Evolutionary conservation across 192 early-diverging fungal genomes (phyloP).

Genomic region (Podila verticillata): DNA sequence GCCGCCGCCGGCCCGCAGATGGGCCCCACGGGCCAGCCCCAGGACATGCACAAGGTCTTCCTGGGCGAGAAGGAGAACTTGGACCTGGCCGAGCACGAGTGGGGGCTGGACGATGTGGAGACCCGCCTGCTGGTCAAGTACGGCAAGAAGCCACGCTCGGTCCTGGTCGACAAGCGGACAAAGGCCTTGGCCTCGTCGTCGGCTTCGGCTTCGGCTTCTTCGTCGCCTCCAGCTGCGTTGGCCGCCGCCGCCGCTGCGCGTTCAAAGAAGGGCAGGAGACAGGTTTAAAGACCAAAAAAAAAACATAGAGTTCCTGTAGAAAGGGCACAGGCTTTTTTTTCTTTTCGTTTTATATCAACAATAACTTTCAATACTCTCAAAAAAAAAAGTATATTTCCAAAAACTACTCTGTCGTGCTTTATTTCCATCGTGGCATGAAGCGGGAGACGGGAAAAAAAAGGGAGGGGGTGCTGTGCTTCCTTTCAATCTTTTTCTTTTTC

Average conservation of each 20-base stretch:
- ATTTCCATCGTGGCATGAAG: no score
- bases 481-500: no score
- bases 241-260: constrained; percentile 17
- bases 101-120: constrained; percentile 84
- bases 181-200: constrained; percentile 8
- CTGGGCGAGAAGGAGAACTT: constrained; percentile 89
- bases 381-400: no score
- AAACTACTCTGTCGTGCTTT: no score
- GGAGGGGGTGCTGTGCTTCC: no score
- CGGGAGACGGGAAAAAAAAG: no score
- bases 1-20: constrained; percentile 67
- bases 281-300: constrained; percentile 9
- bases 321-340: background rate
- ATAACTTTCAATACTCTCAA: no score
- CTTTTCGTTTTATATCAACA: no score
- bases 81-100: constrained; percentile 82
- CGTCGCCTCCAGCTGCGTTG: constrained; percentile 1
- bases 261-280: constrained; percentile 47
- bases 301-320: background rate
- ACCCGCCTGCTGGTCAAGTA: constrained; percentile 82
- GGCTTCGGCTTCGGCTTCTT: background rate
- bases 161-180: constrained; percentile 36
- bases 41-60: constrained; percentile 88
- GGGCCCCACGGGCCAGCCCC: constrained; percentile 73
- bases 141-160: constrained; percentile 58